phyloP scores from a whole-genome alignment of 208 protist genomes.

The Wallacemonas collosoma region DNA sequence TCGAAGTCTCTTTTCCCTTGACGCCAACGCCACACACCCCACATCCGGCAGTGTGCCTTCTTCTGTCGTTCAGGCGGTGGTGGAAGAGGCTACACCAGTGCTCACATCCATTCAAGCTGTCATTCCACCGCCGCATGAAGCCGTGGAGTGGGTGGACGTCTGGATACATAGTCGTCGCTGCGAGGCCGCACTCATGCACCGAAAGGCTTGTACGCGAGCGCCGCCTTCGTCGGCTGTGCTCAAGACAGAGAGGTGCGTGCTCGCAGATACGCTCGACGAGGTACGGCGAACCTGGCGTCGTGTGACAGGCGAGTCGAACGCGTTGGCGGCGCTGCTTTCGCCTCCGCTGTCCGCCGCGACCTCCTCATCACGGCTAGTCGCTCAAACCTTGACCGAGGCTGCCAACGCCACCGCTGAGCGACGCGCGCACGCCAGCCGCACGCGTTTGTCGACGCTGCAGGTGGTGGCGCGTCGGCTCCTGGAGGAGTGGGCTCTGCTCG shows the following conservation, averaged over 20 bases:
- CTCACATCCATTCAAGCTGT: background rate
- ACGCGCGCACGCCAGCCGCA: background rate
- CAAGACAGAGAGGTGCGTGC: background rate
- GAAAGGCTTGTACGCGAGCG: background rate
- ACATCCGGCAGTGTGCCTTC: background rate
- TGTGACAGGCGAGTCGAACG: background rate
- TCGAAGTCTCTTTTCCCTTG: background rate
- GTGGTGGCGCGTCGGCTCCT: background rate
- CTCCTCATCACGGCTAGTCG: background rate
- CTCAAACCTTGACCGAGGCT: background rate
- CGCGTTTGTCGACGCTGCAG: background rate
- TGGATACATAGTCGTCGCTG: background rate
- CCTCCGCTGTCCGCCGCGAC: background rate
- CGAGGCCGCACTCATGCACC: background rate
- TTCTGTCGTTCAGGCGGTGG: background rate
- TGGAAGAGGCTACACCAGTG: background rate
- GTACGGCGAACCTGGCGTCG: background rate
- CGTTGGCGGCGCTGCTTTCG: background rate
- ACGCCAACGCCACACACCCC: background rate
- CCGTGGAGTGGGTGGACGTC: slow-evolving; percentile 10
- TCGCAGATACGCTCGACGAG: background rate
- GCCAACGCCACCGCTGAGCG: background rate
- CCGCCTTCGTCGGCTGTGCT: background rate
- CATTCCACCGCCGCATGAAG: background rate
- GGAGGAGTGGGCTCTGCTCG: slow-evolving; percentile 10